A percentile compares a stretch with the other conserved stretches of the same genome.
Evolutionary conservation across 164 flowering plant species (phyloP).

Genomic region (Piper betle): DNA sequence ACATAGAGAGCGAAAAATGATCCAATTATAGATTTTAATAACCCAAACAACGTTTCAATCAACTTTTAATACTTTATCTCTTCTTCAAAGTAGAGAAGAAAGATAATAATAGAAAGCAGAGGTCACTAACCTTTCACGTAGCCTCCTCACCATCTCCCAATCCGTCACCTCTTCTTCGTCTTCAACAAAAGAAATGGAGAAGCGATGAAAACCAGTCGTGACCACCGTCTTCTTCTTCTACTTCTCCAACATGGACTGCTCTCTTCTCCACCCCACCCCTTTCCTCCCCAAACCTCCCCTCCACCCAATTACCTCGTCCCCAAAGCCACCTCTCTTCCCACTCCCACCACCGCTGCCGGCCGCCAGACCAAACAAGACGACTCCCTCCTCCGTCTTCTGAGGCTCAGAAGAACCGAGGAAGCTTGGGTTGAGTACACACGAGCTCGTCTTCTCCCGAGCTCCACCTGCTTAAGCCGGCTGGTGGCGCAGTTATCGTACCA

Average conservation of each 20-base stretch:
- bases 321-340: neutral
- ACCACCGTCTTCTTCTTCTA: neutral
- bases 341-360: neutral
- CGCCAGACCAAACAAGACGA: constrained; percentile 13
- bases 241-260: neutral
- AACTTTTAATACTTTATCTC: too few relatives aligned
- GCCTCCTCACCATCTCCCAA: neutral
- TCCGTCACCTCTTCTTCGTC: neutral
- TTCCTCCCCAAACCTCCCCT: neutral
- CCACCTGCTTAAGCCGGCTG: constrained; percentile 83
- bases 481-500: constrained; percentile 78
- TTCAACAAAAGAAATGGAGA: neutral
- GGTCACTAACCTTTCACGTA: neutral
- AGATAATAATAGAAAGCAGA: neutral
- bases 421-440: constrained; percentile 60
- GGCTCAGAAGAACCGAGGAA: constrained; percentile 70
- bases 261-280: constrained; percentile 1
- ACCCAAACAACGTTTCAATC: too few relatives aligned
- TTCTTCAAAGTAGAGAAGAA: too few relatives aligned
- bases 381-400: constrained; percentile 47
- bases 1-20: too few relatives aligned
- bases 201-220: neutral
- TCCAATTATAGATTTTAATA: too few relatives aligned
- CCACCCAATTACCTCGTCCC: too few relatives aligned
- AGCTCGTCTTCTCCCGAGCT: constrained; percentile 41